A percentile compares a stretch with the other conserved stretches of the same genome.
Evolutionary conservation across 345 rosid species (phyloP).

Genomic region (Acer saccharum): DNA sequence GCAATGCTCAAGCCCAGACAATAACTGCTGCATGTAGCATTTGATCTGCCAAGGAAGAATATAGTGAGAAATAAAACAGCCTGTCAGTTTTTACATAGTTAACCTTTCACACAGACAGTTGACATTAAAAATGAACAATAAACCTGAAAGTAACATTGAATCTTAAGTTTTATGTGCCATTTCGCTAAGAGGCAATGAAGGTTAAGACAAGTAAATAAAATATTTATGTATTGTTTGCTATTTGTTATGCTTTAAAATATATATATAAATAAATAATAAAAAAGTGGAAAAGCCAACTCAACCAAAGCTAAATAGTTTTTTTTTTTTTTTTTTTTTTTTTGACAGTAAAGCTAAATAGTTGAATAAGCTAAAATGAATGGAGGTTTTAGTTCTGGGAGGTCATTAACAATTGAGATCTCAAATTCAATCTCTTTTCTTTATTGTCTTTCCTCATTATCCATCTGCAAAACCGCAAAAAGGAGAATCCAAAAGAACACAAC

Average conservation of each 20-base stretch:
- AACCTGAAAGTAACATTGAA: background rate
- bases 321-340: too few species aligned
- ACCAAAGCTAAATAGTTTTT: background rate
- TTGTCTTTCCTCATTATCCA: constrained; percentile 4
- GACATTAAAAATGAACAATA: constrained; percentile 5
- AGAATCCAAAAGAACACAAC: background rate
- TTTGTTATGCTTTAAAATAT: background rate
- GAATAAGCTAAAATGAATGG: background rate
- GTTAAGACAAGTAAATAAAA: background rate
- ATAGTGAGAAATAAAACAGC: constrained; percentile 8
- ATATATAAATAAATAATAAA: background rate
- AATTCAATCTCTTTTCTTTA: constrained; percentile 6
- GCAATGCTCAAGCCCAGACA: constrained; percentile 91
- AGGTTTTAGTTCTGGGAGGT: background rate
- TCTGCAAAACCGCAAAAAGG: background rate
- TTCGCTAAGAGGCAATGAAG: background rate
- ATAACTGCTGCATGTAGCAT: constrained; percentile 82
- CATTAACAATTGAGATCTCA: constrained; percentile 1
- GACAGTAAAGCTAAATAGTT: background rate
- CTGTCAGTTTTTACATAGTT: constrained; percentile 12
- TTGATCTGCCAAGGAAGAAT: constrained; percentile 50
- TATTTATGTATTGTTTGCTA: background rate
- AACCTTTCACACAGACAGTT: background rate
- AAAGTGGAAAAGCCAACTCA: constrained; percentile 1
- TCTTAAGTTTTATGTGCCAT: background rate